Base-by-base conservation (phyloP, 2,329 filamentous ascomycete genomes). In the Aspergillus arachidicola region DNA sequence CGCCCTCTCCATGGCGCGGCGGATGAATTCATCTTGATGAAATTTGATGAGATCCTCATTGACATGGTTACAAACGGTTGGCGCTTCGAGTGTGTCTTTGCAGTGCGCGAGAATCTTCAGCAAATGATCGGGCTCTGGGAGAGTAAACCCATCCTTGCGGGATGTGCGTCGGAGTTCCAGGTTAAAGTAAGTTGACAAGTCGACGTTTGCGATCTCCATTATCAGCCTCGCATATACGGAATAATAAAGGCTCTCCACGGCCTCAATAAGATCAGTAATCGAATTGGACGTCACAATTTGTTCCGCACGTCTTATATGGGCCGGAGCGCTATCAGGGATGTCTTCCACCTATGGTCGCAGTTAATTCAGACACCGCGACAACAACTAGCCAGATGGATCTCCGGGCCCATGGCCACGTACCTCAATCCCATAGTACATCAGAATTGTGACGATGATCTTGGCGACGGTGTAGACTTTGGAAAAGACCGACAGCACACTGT, bases 171-270 rank as follows among this genome's bases (percentile, higher is more conserved):
- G 68, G 23, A 69, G 56, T 48, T 72, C 69, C 21, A 71, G 62
- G 23, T 68, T 64, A 60, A 74, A 78, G 19, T 69, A 71, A 45
- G 72, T 61, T 60, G 74, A 78, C 23, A 79, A 71, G 23, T 80
- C 74, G 32, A 76, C 69, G 21, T 69, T 75, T 6, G 71, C 71
- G 41, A 79, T 73, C 58, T 80, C 78, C 50, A 76, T 71, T n/a
- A 74, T 69, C 7, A 80, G 54, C 38, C 76, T 71, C 2, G 78
- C 69, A 58, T 77, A 78, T 28, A 79, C 58, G 12, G 73, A 68
- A 59, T 79, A 79, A 58, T 73, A 80, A 9, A 80, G 68, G 30
- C 74, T 74, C 57, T 80, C 76, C 21, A 73, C 67, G 14, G 68
- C 71, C n/a, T 72, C 68, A 51, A 79, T 72, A n/a, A 80, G 68